A percentile compares a stretch with the other conserved stretches of the same genome.
Conservation (phyloP, 1,284 basidiomycete species). For the Irpex sp. region DNA sequence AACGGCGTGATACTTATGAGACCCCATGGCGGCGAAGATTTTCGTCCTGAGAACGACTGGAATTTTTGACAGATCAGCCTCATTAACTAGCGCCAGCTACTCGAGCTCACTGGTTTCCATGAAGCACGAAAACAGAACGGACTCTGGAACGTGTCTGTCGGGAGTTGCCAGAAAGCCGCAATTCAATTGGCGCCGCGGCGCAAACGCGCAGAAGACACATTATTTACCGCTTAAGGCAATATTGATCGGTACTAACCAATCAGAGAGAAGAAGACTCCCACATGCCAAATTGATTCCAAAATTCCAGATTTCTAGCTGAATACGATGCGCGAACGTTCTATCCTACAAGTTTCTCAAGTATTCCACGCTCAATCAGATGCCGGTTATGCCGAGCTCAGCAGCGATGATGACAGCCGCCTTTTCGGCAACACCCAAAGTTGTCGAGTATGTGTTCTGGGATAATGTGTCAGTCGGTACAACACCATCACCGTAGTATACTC, state of each 20-base stretch:
- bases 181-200: too few relatives aligned
- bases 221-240: neutral
- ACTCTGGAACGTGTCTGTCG: too few relatives aligned
- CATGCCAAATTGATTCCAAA: neutral
- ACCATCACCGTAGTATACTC: neutral
- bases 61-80: too few relatives aligned
- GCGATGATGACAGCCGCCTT: conserved; percentile 15
- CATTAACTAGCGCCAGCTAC: too few relatives aligned
- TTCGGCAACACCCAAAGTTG: conserved; percentile 13
- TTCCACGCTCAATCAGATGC: conserved; percentile 5
- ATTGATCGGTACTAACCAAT: neutral
- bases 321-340: neutral
- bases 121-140: too few relatives aligned
- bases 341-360: neutral
- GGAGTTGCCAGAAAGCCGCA: too few relatives aligned
- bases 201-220: neutral
- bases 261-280: too few relatives aligned
- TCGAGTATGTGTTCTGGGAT: conserved; percentile 15
- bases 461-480: neutral
- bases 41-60: too few relatives aligned
- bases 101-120: too few relatives aligned
- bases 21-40: too few relatives aligned
- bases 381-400: conserved; percentile 12
- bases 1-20: too few relatives aligned
- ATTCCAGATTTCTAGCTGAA: neutral